Conservation (phyloP, 345 rosid species). For the Odontarrhena argentea region DNA sequence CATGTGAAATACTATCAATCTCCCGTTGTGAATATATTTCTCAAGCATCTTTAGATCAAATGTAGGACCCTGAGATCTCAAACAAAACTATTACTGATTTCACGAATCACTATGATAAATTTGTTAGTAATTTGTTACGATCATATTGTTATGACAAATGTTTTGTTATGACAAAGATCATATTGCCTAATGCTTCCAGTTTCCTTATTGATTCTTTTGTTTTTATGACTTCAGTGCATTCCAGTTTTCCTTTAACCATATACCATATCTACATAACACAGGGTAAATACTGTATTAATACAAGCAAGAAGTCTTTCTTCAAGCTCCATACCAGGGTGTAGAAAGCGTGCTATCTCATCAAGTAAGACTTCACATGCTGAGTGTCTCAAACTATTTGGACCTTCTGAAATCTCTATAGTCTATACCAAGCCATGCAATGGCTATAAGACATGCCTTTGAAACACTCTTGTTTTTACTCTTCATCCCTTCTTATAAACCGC, state of each 20-base stretch:
- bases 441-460: conserved; percentile 59
- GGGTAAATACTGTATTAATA: conserved; percentile 20
- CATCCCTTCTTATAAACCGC: conserved; percentile 58
- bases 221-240: conserved; percentile 67
- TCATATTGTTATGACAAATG: too few species aligned
- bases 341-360: conserved; percentile 59
- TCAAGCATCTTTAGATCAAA: conserved; percentile 29
- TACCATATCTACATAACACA: conserved; percentile 71
- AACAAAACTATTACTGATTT: background rate
- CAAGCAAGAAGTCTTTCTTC: conserved; percentile 86
- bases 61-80: conserved; percentile 23
- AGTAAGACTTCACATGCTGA: conserved; percentile 72
- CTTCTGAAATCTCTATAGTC: conserved; percentile 55
- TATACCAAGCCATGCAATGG: conserved; percentile 75
- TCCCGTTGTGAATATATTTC: conserved; percentile 16
- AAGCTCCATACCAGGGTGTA: conserved; percentile 86
- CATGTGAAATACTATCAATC: conserved; percentile 26
- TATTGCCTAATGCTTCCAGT: conserved; percentile 56
- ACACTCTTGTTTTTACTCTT: conserved; percentile 65
- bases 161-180: conserved; percentile 55
- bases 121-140: too few species aligned
- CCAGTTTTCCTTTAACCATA: conserved; percentile 60
- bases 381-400: conserved; percentile 52
- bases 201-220: conserved; percentile 63
- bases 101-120: too few species aligned